phyloP scores from a whole-genome alignment of 495 filamentous ascomycete species.

The Lophiostoma macrostomum region DNA sequence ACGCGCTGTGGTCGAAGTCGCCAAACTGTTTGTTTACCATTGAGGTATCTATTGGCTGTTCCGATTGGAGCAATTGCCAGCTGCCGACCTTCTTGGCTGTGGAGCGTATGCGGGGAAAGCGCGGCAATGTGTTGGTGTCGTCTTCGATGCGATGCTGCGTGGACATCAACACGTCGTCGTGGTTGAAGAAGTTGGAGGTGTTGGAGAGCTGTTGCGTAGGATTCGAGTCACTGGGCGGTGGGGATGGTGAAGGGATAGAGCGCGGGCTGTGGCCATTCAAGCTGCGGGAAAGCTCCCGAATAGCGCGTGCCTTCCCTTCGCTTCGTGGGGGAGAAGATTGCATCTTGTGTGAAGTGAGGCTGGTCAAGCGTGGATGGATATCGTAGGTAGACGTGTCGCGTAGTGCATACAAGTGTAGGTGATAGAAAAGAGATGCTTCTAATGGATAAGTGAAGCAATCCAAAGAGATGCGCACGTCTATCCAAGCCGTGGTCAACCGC shows the following conservation, averaged over 20 bases:
- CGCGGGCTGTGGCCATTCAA: constrained; percentile 28
- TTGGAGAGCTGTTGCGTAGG: constrained; percentile 23
- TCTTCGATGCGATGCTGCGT: constrained; percentile 30
- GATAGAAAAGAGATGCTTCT: constrained; percentile 21
- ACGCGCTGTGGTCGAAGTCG: constrained; percentile 31
- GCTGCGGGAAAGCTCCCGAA: constrained; percentile 29
- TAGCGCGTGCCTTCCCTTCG: constrained; percentile 31
- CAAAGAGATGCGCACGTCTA: constrained; percentile 4
- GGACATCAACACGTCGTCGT: constrained; percentile 30
- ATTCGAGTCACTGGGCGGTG: constrained; percentile 27
- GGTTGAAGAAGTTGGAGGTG: constrained; percentile 14
- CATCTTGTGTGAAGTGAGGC: constrained; percentile 5
- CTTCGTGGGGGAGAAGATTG: constrained; percentile 25
- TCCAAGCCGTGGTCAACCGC: constrained; percentile 18
- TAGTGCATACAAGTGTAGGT: constrained; percentile 15
- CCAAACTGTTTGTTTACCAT: constrained; percentile 32
- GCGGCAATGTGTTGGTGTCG: constrained; percentile 21
- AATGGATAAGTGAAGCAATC: constrained; percentile 11
- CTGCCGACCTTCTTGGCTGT: constrained; percentile 32
- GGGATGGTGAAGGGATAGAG: constrained; percentile 15
- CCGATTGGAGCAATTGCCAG: constrained; percentile 24
- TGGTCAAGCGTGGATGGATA: background rate
- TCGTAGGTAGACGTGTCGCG: constrained; percentile 17
- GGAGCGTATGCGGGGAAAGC: constrained; percentile 25
- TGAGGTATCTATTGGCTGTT: constrained; percentile 28